These are phyloP conservation scores for Suillus spraguei DNA, from an alignment of 768 basidiomycete species.

Conservation along the genomic window DNA sequence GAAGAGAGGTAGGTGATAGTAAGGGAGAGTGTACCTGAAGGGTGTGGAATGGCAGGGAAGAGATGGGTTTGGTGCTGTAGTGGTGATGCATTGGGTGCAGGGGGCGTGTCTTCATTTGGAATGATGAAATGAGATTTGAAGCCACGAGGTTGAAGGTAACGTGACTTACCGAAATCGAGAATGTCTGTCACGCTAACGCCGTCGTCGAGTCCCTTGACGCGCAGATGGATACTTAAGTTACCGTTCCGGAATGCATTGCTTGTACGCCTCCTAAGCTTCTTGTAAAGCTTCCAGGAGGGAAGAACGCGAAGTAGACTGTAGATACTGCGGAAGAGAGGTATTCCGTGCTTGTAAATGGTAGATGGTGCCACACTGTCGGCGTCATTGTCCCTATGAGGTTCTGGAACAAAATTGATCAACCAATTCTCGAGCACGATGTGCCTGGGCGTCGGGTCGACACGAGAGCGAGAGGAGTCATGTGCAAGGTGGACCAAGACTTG, in stretches of 20 bases:
- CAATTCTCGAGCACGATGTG: slow-evolving; percentile 77
- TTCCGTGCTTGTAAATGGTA: slow-evolving; percentile 84
- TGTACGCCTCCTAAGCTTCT: slow-evolving; percentile 52
- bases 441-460: slow-evolving; percentile 69
- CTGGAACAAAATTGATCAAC: slow-evolving; percentile 48
- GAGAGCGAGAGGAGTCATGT: slow-evolving; percentile 59
- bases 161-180: slow-evolving; percentile 42
- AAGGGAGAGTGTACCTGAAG: slow-evolving; percentile 63
- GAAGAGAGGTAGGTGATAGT: slow-evolving; percentile 64
- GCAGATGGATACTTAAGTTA: slow-evolving; percentile 51
- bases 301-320: slow-evolving; percentile 74
- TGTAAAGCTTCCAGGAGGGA: slow-evolving; percentile 75
- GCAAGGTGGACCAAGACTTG: slow-evolving; percentile 72
- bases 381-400: slow-evolving; percentile 25
- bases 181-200: slow-evolving; percentile 22
- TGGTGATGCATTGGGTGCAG: slow-evolving; percentile 41
- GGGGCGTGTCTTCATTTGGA: slow-evolving; percentile 38
- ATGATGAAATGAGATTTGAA: slow-evolving; percentile 10
- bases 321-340: slow-evolving; percentile 77
- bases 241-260: slow-evolving; percentile 40
- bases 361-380: slow-evolving; percentile 60
- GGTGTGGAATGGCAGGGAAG: slow-evolving; percentile 71
- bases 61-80: slow-evolving; percentile 54
- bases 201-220: slow-evolving; percentile 41
- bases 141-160: slow-evolving; percentile 22